phyloP scores from a whole-genome alignment of 2,329 filamentous ascomycete species.

The Beauveria varroae region DNA sequence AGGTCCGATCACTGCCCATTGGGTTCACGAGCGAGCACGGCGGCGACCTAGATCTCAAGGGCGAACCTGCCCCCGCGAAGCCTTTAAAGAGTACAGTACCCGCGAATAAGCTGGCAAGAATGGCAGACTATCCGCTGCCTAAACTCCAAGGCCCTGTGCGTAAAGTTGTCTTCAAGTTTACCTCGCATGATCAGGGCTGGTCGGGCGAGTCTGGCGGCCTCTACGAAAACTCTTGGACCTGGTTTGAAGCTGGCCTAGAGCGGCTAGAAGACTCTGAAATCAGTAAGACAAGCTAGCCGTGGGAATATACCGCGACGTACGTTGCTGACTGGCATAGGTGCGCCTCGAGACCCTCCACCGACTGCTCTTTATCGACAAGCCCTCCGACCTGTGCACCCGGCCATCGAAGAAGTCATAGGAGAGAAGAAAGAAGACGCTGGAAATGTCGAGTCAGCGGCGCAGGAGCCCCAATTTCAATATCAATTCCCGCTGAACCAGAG shows the following conservation, averaged over 20 bases:
- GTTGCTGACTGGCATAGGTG: background rate
- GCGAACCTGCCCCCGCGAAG: background rate
- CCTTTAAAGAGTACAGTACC: constrained; percentile 19
- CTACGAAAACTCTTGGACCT: constrained; percentile 47
- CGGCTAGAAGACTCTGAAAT: constrained; percentile 34
- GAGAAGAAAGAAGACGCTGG: background rate
- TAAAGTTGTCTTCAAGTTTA: constrained; percentile 54
- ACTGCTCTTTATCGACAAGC: background rate
- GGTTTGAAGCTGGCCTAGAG: constrained; percentile 58
- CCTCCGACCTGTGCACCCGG: constrained; percentile 6
- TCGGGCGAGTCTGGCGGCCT: constrained; percentile 27
- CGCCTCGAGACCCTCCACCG: background rate
- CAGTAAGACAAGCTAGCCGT: constrained; percentile 18
- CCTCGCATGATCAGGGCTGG: constrained; percentile 53
- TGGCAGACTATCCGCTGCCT: constrained; percentile 33
- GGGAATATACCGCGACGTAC: background rate
- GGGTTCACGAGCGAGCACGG: constrained; percentile 25
- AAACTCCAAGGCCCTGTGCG: constrained; percentile 42
- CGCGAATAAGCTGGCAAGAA: constrained; percentile 21
- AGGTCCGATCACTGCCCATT: constrained; percentile 32
- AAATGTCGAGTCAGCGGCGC: background rate
- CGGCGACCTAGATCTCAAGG: constrained; percentile 5
- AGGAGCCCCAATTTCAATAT: constrained; percentile 20
- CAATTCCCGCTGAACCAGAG: constrained; percentile 29
- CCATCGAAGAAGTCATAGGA: constrained; percentile 14